Conservation (phyloP, 2,329 filamentous ascomycete genomes). For the Talaromyces sp. region DNA sequence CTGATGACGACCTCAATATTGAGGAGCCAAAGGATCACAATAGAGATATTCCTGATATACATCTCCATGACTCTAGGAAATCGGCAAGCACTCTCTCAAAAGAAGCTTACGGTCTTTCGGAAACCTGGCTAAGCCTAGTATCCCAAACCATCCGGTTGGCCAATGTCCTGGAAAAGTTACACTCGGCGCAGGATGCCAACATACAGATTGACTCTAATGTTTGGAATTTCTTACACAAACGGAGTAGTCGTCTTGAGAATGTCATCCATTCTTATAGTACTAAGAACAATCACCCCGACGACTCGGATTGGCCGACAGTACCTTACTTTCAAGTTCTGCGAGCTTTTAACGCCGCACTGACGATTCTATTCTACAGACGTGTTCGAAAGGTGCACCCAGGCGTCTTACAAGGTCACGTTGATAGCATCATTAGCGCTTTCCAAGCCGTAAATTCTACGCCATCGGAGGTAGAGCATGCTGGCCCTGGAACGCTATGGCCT, state of each 20-base stretch:
- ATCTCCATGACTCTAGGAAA: slow-evolving; percentile 6
- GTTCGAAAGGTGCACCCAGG: not conserved
- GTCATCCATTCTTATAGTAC: not conserved
- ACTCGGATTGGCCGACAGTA: not conserved
- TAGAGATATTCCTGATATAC: slow-evolving; percentile 5
- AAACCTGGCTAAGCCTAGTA: slow-evolving; percentile 4
- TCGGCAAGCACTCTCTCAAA: not conserved
- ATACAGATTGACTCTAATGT: no score
- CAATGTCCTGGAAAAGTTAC: slow-evolving; percentile 3
- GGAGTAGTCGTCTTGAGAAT: not conserved
- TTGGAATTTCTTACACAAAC: not conserved
- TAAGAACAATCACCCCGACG: not conserved
- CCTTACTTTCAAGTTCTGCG: not conserved
- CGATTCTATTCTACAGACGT: slow-evolving; percentile 6
- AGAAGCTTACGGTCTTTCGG: not conserved
- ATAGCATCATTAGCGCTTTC: not conserved
- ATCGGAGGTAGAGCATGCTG: not conserved
- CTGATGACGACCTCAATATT: slow-evolving; percentile 4
- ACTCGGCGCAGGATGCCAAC: not conserved
- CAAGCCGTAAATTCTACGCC: not conserved
- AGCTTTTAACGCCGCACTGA: slow-evolving; percentile 6
- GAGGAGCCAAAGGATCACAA: slow-evolving; percentile 1
- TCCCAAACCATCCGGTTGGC: slow-evolving; percentile 6
- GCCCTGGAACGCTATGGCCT: not conserved
- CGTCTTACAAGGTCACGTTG: slow-evolving; percentile 1